A percentile compares a stretch with the other conserved stretches of the same genome.
These are phyloP conservation scores for Papilionanthe hybrid DNA, from an alignment of 116 monocot genomes.

Conservation along the genomic window DNA sequence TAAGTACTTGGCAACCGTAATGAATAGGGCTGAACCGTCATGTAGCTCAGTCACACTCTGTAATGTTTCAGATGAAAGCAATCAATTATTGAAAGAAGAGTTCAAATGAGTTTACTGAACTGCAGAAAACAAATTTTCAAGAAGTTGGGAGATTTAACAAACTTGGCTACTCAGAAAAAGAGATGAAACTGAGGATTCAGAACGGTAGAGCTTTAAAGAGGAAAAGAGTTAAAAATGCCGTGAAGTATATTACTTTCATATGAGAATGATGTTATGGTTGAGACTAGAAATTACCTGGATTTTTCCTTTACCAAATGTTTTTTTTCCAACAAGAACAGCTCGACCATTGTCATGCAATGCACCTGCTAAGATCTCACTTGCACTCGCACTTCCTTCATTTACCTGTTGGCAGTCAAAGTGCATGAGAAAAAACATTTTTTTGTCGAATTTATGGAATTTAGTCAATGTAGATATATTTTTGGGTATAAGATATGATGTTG, in stretches of 20 bases:
- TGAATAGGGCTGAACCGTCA: constrained; percentile 89
- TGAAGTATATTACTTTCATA: neutral
- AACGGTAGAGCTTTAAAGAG: too few relatives aligned
- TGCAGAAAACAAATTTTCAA: too few relatives aligned
- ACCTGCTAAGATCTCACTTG: constrained; percentile 94
- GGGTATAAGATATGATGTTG: too few relatives aligned
- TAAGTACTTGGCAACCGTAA: constrained; percentile 92
- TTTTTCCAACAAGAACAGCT: constrained; percentile 81
- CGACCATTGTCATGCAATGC: constrained; percentile 96
- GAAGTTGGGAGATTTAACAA: too few relatives aligned
- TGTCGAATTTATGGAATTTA: too few relatives aligned
- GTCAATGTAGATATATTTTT: too few relatives aligned
- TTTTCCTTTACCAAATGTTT: constrained; percentile 93
- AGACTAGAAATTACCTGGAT: constrained; percentile 61
- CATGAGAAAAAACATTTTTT: too few relatives aligned
- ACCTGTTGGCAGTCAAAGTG: constrained; percentile 36
- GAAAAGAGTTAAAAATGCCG: too few relatives aligned
- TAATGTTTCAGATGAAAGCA: neutral
- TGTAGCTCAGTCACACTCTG: constrained; percentile 90
- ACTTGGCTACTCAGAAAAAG: too few relatives aligned
- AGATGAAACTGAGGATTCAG: too few relatives aligned
- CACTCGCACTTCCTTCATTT: constrained; percentile 93
- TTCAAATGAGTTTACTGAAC: neutral
- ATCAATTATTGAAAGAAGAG: neutral
- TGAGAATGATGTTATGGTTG: neutral